phyloP scores from a whole-genome alignment of 2,329 filamentous ascomycete genomes.

The Pseudogymnoascus pannorum region DNA sequence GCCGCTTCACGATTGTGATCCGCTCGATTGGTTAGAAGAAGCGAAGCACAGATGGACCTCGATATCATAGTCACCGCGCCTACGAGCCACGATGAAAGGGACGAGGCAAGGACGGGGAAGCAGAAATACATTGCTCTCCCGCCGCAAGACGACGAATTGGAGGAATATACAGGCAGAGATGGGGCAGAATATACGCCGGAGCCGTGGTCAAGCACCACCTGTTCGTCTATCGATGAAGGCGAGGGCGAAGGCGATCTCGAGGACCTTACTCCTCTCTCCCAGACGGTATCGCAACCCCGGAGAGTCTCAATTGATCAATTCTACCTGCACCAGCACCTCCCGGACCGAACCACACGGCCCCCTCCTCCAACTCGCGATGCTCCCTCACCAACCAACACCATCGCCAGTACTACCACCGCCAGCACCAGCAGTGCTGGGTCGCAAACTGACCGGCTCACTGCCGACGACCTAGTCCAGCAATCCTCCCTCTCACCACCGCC shows the following conservation, averaged over 20 bases:
- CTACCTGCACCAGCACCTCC: background rate
- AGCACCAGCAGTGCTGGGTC: background rate
- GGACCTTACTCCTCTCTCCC: background rate
- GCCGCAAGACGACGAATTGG: background rate
- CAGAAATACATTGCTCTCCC: background rate
- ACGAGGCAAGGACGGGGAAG: background rate
- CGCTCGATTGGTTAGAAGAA: background rate
- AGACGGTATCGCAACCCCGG: background rate
- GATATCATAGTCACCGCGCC: constrained; percentile 3
- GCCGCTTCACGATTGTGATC: background rate
- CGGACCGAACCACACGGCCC: background rate
- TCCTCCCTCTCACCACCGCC: background rate
- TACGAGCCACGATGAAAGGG: background rate
- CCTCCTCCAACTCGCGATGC: background rate
- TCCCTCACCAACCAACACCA: background rate
- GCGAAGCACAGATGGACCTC: constrained; percentile 1
- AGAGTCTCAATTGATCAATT: constrained; percentile 1
- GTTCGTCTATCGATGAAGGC: background rate
- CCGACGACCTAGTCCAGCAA: background rate
- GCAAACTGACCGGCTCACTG: background rate
- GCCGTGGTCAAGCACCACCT: background rate
- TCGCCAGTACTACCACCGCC: background rate
- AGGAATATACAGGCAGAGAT: background rate
- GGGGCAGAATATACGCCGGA: background rate
- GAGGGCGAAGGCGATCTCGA: background rate